phyloP scores from a whole-genome alignment of 306 rosid genomes.

The Pyrus bretschneideri region DNA sequence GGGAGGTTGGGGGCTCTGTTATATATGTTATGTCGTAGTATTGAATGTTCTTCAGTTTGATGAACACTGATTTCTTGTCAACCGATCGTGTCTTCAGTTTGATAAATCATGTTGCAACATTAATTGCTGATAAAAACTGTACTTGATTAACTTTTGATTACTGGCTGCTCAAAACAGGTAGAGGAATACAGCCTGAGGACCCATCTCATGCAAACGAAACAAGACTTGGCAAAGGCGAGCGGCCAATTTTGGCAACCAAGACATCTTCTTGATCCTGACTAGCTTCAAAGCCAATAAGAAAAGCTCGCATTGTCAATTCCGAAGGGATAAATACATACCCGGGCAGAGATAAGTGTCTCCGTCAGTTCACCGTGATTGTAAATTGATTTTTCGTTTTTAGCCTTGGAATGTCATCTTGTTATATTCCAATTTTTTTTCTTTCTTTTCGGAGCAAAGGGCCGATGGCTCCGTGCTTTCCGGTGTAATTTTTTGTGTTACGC shows the following conservation, averaged over 20 bases:
- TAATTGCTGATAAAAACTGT: not conserved
- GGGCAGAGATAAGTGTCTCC: slow-evolving; percentile 23
- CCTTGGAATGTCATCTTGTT: slow-evolving; percentile 23
- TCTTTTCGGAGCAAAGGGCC: slow-evolving; percentile 22
- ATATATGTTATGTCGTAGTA: no score
- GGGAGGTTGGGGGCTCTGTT: no score
- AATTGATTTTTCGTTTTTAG: slow-evolving; percentile 3
- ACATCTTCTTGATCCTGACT: slow-evolving; percentile 30
- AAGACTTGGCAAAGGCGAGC: slow-evolving; percentile 39
- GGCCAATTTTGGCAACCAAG: slow-evolving; percentile 34
- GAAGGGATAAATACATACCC: not conserved
- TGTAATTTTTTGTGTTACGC: slow-evolving; percentile 44
- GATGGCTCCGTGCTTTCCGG: slow-evolving; percentile 37
- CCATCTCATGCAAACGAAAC: slow-evolving; percentile 65
- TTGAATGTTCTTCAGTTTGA: not conserved
- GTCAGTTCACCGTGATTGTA: slow-evolving; percentile 19
- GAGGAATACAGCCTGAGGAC: slow-evolving; percentile 85
- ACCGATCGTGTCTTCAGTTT: not conserved
- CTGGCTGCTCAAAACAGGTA: slow-evolving; percentile 43
- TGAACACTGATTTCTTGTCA: not conserved
- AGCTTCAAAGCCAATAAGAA: slow-evolving; percentile 34
- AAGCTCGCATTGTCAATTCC: slow-evolving; percentile 23
- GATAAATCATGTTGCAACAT: not conserved
- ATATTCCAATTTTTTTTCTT: slow-evolving; percentile 5
- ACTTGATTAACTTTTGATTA: slow-evolving; percentile 8